These are phyloP conservation scores for Lasiosphaeriaceae sp. DNA, from an alignment of 495 filamentous ascomycete genomes.

Conservation along the genomic window DNA sequence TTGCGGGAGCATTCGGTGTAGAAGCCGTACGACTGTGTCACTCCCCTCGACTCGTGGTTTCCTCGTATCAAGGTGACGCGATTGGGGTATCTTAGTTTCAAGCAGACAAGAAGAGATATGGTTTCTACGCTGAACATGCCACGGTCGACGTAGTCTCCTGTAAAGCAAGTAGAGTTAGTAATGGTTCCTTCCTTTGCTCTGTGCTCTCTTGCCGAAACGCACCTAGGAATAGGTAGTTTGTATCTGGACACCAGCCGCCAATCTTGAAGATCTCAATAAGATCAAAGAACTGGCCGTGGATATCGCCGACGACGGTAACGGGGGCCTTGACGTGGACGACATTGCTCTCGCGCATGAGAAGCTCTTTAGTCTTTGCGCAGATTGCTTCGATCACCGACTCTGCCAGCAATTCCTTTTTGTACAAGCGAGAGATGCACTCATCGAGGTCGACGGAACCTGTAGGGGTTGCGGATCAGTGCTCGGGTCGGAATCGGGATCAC, in stretches of 20 bases:
- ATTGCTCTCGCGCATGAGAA: slow-evolving; percentile 99
- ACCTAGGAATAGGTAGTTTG: slow-evolving; percentile 97
- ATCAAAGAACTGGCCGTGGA: slow-evolving; percentile 98
- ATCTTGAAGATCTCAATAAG: slow-evolving; percentile 99
- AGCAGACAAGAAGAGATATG: slow-evolving; percentile 89
- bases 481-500: too few species aligned
- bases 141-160: slow-evolving; percentile 95
- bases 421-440: slow-evolving; percentile 92
- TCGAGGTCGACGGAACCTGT: slow-evolving; percentile 94
- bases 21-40: slow-evolving; percentile 98
- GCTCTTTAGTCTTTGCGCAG: slow-evolving; percentile 97
- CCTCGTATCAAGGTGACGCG: slow-evolving; percentile 91
- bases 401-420: slow-evolving; percentile 92
- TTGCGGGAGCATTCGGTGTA: slow-evolving; percentile 98
- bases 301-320: slow-evolving; percentile 97
- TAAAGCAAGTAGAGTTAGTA: background rate
- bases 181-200: too few species aligned
- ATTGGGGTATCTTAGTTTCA: slow-evolving; percentile 89
- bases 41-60: slow-evolving; percentile 95
- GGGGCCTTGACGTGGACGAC: slow-evolving; percentile 95
- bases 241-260: slow-evolving; percentile 92
- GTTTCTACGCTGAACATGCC: slow-evolving; percentile 97
- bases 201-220: slow-evolving; percentile 19
- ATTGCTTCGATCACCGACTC: slow-evolving; percentile 98
- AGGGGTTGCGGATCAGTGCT: background rate